A percentile compares a stretch with the other conserved stretches of the same genome.
Conservation (phyloP, 73 alveolate species). For the Paraurostyla sp. region DNA sequence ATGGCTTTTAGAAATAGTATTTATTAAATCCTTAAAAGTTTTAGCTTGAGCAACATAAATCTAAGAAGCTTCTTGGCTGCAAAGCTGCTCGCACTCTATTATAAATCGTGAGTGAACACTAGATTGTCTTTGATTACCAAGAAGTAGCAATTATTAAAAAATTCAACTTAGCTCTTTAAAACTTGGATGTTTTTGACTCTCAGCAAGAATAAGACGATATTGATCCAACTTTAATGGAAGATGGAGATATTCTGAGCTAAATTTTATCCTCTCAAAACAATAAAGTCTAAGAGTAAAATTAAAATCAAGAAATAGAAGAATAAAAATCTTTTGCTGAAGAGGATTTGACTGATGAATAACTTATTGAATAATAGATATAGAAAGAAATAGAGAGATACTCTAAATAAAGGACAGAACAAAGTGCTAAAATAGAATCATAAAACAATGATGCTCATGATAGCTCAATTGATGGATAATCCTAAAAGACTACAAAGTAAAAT, state of each 20-base stretch:
- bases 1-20: constrained; percentile 68
- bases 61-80: constrained; percentile 59
- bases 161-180: constrained; percentile 44
- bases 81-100: constrained; percentile 63
- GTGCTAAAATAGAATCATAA: no score
- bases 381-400: no score
- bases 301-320: no score
- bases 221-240: no score
- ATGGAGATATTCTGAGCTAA: neutral
- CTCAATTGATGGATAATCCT: no score
- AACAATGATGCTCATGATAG: no score
- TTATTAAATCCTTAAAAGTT: neutral
- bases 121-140: constrained; percentile 69
- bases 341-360: no score
- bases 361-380: no score
- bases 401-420: no score
- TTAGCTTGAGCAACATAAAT: neutral
- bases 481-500: no score
- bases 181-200: constrained; percentile 52
- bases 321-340: no score
- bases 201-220: neutral
- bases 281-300: neutral
- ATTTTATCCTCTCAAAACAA: constrained; percentile 7
- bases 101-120: constrained; percentile 62
- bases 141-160: constrained; percentile 71